Base-by-base conservation (phyloP, 495 filamentous ascomycete genomes). In the Talaromyces adpressus region DNA sequence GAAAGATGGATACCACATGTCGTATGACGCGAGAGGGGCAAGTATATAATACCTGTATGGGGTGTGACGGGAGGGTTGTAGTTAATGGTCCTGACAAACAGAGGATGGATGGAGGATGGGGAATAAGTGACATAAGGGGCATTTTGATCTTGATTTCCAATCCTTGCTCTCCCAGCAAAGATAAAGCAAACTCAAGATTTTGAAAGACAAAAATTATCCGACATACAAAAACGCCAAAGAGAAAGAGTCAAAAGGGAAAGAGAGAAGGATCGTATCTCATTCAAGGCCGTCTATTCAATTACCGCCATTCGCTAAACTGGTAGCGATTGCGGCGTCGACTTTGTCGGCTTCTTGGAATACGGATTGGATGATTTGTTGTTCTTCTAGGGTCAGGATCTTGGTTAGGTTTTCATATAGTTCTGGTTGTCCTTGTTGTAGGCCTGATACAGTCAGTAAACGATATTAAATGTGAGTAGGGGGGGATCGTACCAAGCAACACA, bases 391-490 rank as follows among this genome's bases (percentile, higher is more conserved):
- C 20, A 98, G 85, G 60, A 89, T 87, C 62, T 87, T 85, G 34
- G 91, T 91, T 62, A 98, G 79, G 56, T 75, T 86, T 4, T 89
- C 82, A 70, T 97, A 98, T 34, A 97, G 87, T 65, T 91, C 88
- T 1, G 93, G 93, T 66, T 98, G 91, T 69, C 92, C 87, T 75
- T 90, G 88, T 83, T 96, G 90, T 65, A 98, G 82, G 71, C 82
- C 93, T 97, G 18, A 71, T 51, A 27, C 22, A 45, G n/a, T 30
- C 41, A 27, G 34, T 12, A 57, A 39, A 29, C 7, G n/a, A 47
- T 0, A 34, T n/a, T 27, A 3, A 5, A 64, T 47, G 18, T 7
- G 18, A 9, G 0, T 45, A 6, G n/a, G 39, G 6, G 18, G 6
- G n/a, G 29, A 84, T n/a, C 90, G 67, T 88, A 97, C 94, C 88